A percentile compares a stretch with the other conserved stretches of the same genome.
These are phyloP conservation scores for Borovskyia barvae DNA, from an alignment of 208 protist genomes.

Conservation along the genomic window DNA sequence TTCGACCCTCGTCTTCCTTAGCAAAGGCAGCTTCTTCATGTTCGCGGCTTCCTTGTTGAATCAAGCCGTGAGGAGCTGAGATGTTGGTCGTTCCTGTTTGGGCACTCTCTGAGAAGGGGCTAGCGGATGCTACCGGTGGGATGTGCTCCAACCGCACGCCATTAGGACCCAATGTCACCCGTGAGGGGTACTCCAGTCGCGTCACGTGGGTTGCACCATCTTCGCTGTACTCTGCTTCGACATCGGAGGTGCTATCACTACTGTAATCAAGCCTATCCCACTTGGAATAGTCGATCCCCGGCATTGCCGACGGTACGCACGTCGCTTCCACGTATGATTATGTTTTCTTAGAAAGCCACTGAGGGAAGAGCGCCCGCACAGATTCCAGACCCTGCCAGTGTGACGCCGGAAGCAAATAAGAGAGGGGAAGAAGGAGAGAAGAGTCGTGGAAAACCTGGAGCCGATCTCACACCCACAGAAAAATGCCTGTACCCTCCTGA, in stretches of 20 bases:
- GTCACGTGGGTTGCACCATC: conserved; percentile 32
- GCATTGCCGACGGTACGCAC: conserved; percentile 5
- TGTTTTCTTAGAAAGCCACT: too few species aligned
- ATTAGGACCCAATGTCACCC: conserved; percentile 57
- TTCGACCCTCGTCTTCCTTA: too few species aligned
- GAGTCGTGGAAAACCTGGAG: too few species aligned
- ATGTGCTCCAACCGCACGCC: conserved; percentile 42
- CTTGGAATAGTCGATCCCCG: conserved; percentile 83
- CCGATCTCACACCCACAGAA: too few species aligned
- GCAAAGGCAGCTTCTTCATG: too few species aligned
- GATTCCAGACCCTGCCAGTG: too few species aligned
- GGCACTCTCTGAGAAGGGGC: conserved; percentile 45
- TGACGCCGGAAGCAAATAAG: background rate
- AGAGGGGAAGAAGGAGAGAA: background rate
- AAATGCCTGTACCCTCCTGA: too few species aligned
- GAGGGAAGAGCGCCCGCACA: too few species aligned
- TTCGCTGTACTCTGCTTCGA: background rate
- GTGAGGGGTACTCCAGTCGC: conserved; percentile 59
- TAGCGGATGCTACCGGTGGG: conserved; percentile 34
- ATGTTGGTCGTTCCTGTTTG: too few species aligned
- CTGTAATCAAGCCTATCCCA: conserved; percentile 68
- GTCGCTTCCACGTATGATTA: too few species aligned
- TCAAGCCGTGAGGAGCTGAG: too few species aligned
- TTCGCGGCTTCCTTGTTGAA: too few species aligned
- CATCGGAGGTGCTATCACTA: conserved; percentile 4